A percentile compares a stretch with the other conserved stretches of the same genome.
These are phyloP conservation scores for Pyrenochaeta sp. DNA, from an alignment of 2,329 filamentous ascomycete genomes.

Conservation along the genomic window DNA sequence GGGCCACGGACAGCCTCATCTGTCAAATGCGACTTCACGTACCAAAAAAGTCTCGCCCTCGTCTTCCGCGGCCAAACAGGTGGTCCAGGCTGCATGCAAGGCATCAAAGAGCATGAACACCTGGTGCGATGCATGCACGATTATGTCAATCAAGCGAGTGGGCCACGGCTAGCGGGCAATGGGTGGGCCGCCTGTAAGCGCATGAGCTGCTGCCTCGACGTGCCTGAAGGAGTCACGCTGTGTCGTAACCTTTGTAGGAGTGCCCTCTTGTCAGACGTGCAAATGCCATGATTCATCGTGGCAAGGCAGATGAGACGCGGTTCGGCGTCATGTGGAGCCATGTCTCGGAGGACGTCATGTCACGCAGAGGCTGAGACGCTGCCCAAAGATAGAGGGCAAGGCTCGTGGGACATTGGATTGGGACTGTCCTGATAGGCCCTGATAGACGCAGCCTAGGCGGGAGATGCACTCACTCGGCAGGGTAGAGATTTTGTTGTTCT, in stretches of 20 bases:
- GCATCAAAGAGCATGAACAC: slow-evolving; percentile 2
- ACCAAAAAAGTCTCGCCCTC: no score
- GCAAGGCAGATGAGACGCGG: slow-evolving; percentile 15
- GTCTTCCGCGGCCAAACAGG: slow-evolving; percentile 5
- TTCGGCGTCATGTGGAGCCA: slow-evolving; percentile 2
- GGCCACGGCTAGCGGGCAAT: slow-evolving; percentile 13
- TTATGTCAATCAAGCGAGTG: slow-evolving; percentile 5
- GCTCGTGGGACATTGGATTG: slow-evolving; percentile 16
- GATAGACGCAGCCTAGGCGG: slow-evolving; percentile 19
- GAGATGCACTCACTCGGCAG: background rate
- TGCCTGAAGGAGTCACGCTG: slow-evolving; percentile 3
- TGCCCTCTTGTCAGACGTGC: slow-evolving; percentile 9
- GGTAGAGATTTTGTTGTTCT: slow-evolving; percentile 2
- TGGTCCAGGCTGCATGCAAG: slow-evolving; percentile 15
- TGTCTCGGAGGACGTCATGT: slow-evolving; percentile 20
- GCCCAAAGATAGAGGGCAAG: slow-evolving; percentile 15
- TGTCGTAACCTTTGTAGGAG: slow-evolving; percentile 8
- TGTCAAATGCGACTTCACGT: no score
- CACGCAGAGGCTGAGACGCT: slow-evolving; percentile 17
- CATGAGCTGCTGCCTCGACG: slow-evolving; percentile 12
- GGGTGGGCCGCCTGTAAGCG: slow-evolving; percentile 34
- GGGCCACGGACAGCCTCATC: no score
- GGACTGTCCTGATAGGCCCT: slow-evolving; percentile 1
- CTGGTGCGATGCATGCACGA: slow-evolving; percentile 9
- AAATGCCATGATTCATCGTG: slow-evolving; percentile 13